phyloP scores from a whole-genome alignment of 768 basidiomycete species.

The Suillus tomentosus region DNA sequence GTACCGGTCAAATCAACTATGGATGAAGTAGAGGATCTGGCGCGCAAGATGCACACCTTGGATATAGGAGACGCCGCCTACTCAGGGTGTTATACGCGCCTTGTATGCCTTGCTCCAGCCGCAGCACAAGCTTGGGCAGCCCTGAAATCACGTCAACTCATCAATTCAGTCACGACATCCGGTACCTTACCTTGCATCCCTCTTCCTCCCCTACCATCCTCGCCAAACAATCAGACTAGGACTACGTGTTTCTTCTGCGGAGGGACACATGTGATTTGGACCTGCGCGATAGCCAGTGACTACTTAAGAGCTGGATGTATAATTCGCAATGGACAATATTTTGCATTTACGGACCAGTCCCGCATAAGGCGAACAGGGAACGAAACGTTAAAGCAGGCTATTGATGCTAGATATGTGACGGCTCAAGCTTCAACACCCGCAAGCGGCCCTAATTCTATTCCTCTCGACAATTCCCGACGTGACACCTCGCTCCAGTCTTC shows the following conservation, averaged over 20 bases:
- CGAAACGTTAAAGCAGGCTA: not conserved
- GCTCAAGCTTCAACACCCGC: no score
- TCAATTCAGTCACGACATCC: not conserved
- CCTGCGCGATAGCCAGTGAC: not conserved
- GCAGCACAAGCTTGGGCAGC: constrained; percentile 6
- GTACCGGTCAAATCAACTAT: not conserved
- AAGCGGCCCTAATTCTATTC: no score
- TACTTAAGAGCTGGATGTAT: no score
- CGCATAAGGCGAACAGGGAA: no score
- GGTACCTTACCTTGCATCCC: not conserved
- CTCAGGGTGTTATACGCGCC: not conserved
- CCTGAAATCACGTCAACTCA: not conserved
- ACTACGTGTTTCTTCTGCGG: not conserved
- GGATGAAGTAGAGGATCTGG: constrained; percentile 7
- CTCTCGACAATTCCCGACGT: no score
- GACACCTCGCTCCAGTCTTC: no score
- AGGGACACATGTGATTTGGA: not conserved
- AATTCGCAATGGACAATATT: no score
- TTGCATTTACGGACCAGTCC: no score
- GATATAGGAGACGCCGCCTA: constrained; percentile 4
- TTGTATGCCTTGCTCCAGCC: constrained; percentile 6
- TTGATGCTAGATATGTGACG: not conserved
- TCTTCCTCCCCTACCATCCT: not conserved
- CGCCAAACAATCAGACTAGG: not conserved
- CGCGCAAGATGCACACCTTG: not conserved